A percentile compares a stretch with the other conserved stretches of the same genome.
These are phyloP conservation scores for Lophiotrema nucula DNA, from an alignment of 495 filamentous ascomycete genomes.

Conservation along the genomic window DNA sequence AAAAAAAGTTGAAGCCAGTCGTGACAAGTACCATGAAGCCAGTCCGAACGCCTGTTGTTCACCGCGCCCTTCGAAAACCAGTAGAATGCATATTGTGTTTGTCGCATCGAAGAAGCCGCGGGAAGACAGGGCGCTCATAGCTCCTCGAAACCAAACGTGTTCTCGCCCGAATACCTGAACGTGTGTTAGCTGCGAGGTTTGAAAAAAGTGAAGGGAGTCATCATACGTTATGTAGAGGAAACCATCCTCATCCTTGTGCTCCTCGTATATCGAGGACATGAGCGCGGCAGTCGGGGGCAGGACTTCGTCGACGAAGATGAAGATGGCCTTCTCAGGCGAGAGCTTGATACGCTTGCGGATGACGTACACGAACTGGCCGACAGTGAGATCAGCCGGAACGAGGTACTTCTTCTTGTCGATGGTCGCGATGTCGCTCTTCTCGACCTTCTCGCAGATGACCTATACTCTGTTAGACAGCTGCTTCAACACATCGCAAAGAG, in stretches of 20 bases:
- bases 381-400: constrained; percentile 94
- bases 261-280: constrained; percentile 99
- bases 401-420: constrained; percentile 99
- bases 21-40: too few species aligned
- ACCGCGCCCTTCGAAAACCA: constrained; percentile 19
- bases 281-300: constrained; percentile 94
- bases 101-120: neutral
- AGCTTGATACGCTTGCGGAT: constrained; percentile 99
- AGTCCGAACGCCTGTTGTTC: constrained; percentile 19
- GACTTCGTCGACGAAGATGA: constrained; percentile 99
- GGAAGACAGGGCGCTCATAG: constrained; percentile 1
- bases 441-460: constrained; percentile 99
- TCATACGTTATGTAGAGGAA: constrained; percentile 71
- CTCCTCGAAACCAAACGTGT: constrained; percentile 85
- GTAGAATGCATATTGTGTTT: constrained; percentile 9
- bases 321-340: constrained; percentile 99
- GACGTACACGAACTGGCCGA: constrained; percentile 99
- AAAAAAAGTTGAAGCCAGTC: too few species aligned
- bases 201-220: too few species aligned
- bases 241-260: constrained; percentile 77
- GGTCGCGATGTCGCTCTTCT: constrained; percentile 98
- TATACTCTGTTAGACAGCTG: constrained; percentile 43
- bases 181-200: too few species aligned
- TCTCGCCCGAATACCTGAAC: constrained; percentile 96
- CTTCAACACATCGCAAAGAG: neutral